Percentiles rank a stretch among this genome's conserved stretches.
Conservation (phyloP, 805 yeast species). For the Naumovozyma dairenensis region DNA sequence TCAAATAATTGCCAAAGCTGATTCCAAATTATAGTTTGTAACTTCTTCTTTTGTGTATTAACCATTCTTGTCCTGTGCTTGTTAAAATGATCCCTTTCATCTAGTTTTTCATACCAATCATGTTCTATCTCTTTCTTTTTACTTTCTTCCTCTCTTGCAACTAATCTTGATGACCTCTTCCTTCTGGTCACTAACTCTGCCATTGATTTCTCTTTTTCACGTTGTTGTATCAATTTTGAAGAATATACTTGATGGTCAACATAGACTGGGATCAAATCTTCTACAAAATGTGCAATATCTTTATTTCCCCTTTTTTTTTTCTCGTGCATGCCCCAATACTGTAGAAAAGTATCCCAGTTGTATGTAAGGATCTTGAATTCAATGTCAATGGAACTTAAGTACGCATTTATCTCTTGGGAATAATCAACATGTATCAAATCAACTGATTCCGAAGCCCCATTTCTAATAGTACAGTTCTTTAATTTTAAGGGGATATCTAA, state of each 20-base stretch:
- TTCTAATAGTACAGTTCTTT: slow-evolving; percentile 21
- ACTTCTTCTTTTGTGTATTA: slow-evolving; percentile 16
- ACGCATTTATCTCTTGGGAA: slow-evolving; percentile 24
- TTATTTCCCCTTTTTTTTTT: slow-evolving; percentile 6
- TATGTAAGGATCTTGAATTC: slow-evolving; percentile 17
- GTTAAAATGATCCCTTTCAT: slow-evolving; percentile 24
- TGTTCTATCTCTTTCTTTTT: slow-evolving; percentile 37
- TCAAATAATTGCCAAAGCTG: slow-evolving; percentile 25
- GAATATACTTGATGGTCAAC: slow-evolving; percentile 21
- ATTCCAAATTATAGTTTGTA: slow-evolving; percentile 24
- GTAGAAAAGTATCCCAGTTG: slow-evolving; percentile 21
- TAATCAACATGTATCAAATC: slow-evolving; percentile 25
- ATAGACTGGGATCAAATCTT: slow-evolving; percentile 9
- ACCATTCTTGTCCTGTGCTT: slow-evolving; percentile 20
- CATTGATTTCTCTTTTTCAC: slow-evolving; percentile 56
- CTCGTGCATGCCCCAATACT: slow-evolving; percentile 5
- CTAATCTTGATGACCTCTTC: slow-evolving; percentile 65
- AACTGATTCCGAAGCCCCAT: slow-evolving; percentile 10
- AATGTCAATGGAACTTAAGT: slow-evolving; percentile 16
- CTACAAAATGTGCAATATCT: slow-evolving; percentile 7
- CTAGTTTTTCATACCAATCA: slow-evolving; percentile 27
- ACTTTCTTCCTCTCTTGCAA: slow-evolving; percentile 55
- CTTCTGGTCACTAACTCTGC: slow-evolving; percentile 54
- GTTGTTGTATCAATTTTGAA: slow-evolving; percentile 28
- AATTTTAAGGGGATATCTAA: slow-evolving; percentile 21